These are phyloP conservation scores for Beauveria varroae DNA, from an alignment of 2,329 filamentous ascomycete species.

Conservation along the genomic window DNA sequence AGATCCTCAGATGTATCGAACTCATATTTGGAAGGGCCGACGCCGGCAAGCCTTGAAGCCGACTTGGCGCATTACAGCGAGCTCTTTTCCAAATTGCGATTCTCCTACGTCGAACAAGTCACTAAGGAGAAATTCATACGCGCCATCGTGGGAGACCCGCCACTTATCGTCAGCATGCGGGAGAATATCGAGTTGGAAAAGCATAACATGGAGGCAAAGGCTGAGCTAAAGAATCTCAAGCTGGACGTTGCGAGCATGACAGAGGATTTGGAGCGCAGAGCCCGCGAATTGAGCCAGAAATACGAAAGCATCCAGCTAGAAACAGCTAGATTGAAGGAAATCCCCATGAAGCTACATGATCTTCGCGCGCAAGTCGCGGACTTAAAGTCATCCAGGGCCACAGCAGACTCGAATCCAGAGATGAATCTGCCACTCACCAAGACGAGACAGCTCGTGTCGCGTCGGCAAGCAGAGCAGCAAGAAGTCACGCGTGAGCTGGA, in stretches of 20 bases:
- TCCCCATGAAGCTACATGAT: conserved; percentile 42
- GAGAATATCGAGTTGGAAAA: conserved; percentile 75
- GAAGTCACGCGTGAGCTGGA: conserved; percentile 59
- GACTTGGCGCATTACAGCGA: conserved; percentile 90
- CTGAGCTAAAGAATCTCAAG: conserved; percentile 71
- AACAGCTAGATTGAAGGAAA: conserved; percentile 38
- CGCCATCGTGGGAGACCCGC: conserved; percentile 83
- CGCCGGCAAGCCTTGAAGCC: conserved; percentile 69
- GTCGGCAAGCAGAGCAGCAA: conserved; percentile 41
- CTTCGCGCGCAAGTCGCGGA: conserved; percentile 41
- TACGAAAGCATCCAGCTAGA: conserved; percentile 45
- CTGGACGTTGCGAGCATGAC: conserved; percentile 68
- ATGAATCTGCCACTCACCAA: conserved; percentile 51
- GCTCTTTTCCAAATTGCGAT: conserved; percentile 90
- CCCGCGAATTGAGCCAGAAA: conserved; percentile 47
- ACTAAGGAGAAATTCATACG: conserved; percentile 98
- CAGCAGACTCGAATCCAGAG: conserved; percentile 29
- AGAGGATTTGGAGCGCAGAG: conserved; percentile 59
- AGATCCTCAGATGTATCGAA: conserved; percentile 67
- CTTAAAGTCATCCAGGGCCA: conserved; percentile 35
- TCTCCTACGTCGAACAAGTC: conserved; percentile 96
- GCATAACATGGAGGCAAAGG: conserved; percentile 63
- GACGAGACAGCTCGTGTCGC: conserved; percentile 46
- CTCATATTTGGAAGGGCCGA: conserved; percentile 56
- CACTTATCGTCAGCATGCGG: conserved; percentile 70